Conservation (phyloP, 108 stramenopile species). For the Pinguiococcus pyrenoidosus region DNA sequence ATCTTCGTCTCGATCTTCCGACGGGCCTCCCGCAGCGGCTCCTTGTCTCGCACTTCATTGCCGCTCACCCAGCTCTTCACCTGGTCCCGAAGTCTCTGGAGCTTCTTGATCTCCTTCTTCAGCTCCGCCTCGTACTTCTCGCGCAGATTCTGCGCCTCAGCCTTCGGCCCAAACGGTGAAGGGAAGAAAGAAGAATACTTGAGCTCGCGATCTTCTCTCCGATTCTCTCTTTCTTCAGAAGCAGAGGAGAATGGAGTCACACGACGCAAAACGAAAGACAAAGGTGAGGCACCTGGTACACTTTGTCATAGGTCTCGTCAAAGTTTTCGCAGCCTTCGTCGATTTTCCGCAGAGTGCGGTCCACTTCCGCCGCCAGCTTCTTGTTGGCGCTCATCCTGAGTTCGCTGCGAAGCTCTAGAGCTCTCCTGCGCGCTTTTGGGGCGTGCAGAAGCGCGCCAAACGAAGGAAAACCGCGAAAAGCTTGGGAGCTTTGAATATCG, state of each 20-base stretch:
- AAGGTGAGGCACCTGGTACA: too few species aligned
- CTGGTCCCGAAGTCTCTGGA: conserved; percentile 74
- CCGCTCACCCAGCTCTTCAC: conserved; percentile 94
- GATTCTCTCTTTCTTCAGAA: neutral
- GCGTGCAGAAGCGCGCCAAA: too few species aligned
- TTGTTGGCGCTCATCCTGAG: too few species aligned
- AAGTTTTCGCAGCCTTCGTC: conserved; percentile 94
- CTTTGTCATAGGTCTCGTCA: conserved; percentile 97
- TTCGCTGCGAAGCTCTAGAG: too few species aligned
- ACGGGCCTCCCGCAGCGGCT: conserved; percentile 40
- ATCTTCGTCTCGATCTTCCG: conserved; percentile 89
- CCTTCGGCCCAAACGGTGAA: too few species aligned
- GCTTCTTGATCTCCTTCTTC: conserved; percentile 98
- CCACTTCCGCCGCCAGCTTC: conserved; percentile 48
- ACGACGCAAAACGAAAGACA: neutral
- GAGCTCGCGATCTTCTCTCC: neutral
- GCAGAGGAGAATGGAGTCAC: neutral
- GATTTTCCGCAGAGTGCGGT: conserved; percentile 45
- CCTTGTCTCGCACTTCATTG: conserved; percentile 95
- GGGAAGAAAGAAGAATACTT: too few species aligned
- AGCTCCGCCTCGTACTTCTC: conserved; percentile 96
- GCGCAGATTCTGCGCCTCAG: conserved; percentile 87
- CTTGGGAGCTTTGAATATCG: too few species aligned
- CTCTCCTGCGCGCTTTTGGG: too few species aligned
- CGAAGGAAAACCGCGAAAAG: too few species aligned